phyloP scores from a whole-genome alignment of 495 filamentous ascomycete species.

The Neurospora tetrasperma region DNA sequence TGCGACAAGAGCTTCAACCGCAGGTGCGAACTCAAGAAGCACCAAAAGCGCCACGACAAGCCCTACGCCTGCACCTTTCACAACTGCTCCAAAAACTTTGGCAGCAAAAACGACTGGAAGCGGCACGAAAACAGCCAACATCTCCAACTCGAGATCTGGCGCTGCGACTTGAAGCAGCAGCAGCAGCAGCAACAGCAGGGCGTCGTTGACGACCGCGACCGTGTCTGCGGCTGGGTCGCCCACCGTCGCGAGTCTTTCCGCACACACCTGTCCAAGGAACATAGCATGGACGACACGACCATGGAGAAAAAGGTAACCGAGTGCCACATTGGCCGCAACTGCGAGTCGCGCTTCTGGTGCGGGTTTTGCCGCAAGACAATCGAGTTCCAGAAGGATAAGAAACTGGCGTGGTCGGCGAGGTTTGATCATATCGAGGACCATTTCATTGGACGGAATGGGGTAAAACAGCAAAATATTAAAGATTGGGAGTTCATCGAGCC shows the following conservation, averaged over 20 bases:
- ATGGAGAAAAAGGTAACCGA: slow-evolving; percentile 39
- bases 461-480: slow-evolving; percentile 19
- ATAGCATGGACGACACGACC: slow-evolving; percentile 34
- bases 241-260: slow-evolving; percentile 52
- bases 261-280: slow-evolving; percentile 46
- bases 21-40: slow-evolving; percentile 75
- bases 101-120: slow-evolving; percentile 96
- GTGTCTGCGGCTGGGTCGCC: slow-evolving; percentile 47
- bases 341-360: slow-evolving; percentile 72
- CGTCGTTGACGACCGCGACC: slow-evolving; percentile 1
- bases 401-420: slow-evolving; percentile 60
- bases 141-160: slow-evolving; percentile 63
- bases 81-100: slow-evolving; percentile 66
- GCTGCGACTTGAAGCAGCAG: slow-evolving; percentile 44
- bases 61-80: slow-evolving; percentile 82
- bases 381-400: slow-evolving; percentile 40
- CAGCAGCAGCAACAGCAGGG: background rate
- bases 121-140: slow-evolving; percentile 89
- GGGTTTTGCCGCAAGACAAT: slow-evolving; percentile 66
- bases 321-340: slow-evolving; percentile 59
- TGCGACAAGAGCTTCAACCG: slow-evolving; percentile 49
- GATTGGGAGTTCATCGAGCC: slow-evolving; percentile 29
- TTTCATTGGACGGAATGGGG: slow-evolving; percentile 40
- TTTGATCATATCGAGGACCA: slow-evolving; percentile 86
- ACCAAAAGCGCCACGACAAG: slow-evolving; percentile 73